These are phyloP conservation scores for Echinochloa phyllopogon DNA, from an alignment of 176 grass and related monocot species.

Conservation along the genomic window DNA sequence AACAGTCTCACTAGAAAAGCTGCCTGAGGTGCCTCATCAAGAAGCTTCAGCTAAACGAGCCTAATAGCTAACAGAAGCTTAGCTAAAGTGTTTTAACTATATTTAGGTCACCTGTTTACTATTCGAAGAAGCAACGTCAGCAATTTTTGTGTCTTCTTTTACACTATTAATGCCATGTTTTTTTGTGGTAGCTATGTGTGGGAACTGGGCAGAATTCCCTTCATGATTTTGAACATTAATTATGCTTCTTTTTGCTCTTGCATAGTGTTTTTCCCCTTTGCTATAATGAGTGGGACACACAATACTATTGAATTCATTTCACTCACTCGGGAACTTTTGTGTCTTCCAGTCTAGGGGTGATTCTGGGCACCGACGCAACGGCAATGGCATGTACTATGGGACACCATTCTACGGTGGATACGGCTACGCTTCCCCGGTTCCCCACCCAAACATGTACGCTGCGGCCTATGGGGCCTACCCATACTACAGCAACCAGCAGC, in stretches of 20 bases:
- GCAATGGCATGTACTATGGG: slow-evolving; percentile 70
- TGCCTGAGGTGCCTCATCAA: neutral
- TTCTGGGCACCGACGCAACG: slow-evolving; percentile 29
- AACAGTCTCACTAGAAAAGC: neutral
- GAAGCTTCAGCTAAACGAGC: neutral
- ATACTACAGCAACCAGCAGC: slow-evolving; percentile 73
- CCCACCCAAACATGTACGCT: slow-evolving; percentile 66
- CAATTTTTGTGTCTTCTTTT: neutral
- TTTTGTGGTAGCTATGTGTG: neutral
- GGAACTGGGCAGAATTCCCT: neutral
- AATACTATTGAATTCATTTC: neutral
- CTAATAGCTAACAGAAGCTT: slow-evolving; percentile 1
- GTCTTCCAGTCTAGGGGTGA: slow-evolving; percentile 67
- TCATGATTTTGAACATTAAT: neutral
- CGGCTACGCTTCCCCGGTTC: slow-evolving; percentile 54
- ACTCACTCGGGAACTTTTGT: slow-evolving; percentile 1
- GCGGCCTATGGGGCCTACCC: slow-evolving; percentile 73
- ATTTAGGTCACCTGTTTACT: neutral
- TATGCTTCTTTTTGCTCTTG: neutral
- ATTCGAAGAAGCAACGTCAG: slow-evolving; percentile 6
- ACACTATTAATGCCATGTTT: neutral
- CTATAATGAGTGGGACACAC: neutral
- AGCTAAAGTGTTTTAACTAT: neutral
- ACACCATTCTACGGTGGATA: slow-evolving; percentile 73
- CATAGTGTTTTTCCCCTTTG: neutral